Conservation (phyloP, 768 basidiomycete species). For the Termitomyces sp. region DNA sequence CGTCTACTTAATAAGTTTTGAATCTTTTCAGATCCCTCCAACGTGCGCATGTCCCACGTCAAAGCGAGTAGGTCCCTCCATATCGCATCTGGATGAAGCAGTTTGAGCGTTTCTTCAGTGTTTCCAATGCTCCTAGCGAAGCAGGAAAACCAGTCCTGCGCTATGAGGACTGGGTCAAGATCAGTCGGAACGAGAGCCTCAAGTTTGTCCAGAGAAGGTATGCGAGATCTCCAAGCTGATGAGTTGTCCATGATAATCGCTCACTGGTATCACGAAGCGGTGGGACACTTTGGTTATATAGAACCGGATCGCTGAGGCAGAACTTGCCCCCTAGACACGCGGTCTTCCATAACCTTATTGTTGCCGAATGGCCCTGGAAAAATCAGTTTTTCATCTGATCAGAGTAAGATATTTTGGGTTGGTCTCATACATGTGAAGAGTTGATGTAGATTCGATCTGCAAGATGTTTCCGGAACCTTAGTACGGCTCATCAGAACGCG, state of each 20-base stretch:
- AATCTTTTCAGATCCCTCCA: not conserved
- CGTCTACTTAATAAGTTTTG: not conserved
- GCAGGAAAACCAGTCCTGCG: not conserved
- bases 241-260: not conserved
- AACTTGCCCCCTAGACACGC: too few species aligned
- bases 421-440: too few species aligned
- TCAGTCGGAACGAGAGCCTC: not conserved
- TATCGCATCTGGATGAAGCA: not conserved
- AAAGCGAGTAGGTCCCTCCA: not conserved
- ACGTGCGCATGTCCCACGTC: not conserved
- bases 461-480: too few species aligned
- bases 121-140: not conserved
- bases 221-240: not conserved
- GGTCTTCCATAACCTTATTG: too few species aligned
- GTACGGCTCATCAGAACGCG: too few species aligned
- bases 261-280: too few species aligned
- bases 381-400: too few species aligned
- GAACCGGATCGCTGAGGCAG: too few species aligned
- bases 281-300: too few species aligned
- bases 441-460: too few species aligned
- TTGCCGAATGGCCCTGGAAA: too few species aligned
- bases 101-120: not conserved
- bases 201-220: not conserved
- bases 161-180: not conserved
- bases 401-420: too few species aligned